phyloP scores from a whole-genome alignment of 1,284 basidiomycete genomes.

The Coriolopsis trogii region DNA sequence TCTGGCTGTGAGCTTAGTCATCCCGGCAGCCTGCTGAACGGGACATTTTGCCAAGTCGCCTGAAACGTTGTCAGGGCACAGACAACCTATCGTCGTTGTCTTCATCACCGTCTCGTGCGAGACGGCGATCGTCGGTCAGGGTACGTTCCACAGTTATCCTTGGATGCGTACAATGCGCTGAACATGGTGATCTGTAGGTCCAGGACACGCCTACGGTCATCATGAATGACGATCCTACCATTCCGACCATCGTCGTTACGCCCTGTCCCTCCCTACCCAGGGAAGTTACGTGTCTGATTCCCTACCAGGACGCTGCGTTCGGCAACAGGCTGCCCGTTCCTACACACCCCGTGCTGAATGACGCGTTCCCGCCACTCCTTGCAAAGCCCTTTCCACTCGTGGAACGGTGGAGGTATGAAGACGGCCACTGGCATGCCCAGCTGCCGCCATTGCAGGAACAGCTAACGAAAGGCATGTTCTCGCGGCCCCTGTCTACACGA shows the following conservation, averaged over 20 bases:
- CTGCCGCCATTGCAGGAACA: conserved; percentile 53
- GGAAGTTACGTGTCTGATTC: conserved; percentile 48
- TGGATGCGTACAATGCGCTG: not conserved
- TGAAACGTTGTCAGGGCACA: conserved; percentile 4
- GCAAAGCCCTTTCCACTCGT: conserved; percentile 34
- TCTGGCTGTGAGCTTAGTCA: not conserved
- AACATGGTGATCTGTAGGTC: conserved; percentile 4
- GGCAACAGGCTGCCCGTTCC: conserved; percentile 55
- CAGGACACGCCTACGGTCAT: conserved; percentile 22
- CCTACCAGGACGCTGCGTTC: conserved; percentile 57
- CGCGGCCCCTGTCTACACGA: conserved; percentile 32
- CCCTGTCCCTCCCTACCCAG: conserved; percentile 43
- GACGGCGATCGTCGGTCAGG: conserved; percentile 18
- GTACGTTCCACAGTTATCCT: conserved; percentile 1
- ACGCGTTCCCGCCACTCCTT: conserved; percentile 46
- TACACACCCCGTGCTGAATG: conserved; percentile 50
- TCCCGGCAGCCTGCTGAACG: conserved; percentile 16
- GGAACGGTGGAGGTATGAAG: conserved; percentile 49
- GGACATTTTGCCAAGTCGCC: conserved; percentile 16
- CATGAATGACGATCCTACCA: conserved; percentile 35
- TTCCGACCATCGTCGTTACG: conserved; percentile 55
- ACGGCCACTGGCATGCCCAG: conserved; percentile 57
- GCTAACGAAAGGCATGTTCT: conserved; percentile 44
- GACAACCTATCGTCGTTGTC: conserved; percentile 5
- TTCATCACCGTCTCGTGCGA: conserved; percentile 8